Evolutionary conservation across 495 filamentous ascomycete genomes (phyloP).

Genomic region (Rostrohypoxylon terebratum): DNA sequence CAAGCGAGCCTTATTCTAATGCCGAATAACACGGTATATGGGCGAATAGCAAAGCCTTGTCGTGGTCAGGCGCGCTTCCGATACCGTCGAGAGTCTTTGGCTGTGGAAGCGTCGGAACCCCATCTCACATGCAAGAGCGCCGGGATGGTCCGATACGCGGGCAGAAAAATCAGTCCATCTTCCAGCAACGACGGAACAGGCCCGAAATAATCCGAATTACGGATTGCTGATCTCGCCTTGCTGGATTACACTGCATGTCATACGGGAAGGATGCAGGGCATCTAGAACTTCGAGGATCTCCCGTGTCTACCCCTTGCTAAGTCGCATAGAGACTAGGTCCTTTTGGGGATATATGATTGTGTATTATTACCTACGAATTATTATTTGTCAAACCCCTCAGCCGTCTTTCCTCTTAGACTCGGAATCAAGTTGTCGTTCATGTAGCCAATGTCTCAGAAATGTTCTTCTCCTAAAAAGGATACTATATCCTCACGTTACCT

Average conservation of each 20-base stretch:
- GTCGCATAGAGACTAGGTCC: constrained; percentile 1
- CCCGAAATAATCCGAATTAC: constrained; percentile 37
- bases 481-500: neutral
- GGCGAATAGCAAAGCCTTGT: neutral
- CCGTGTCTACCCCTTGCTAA: constrained; percentile 17
- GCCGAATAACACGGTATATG: neutral
- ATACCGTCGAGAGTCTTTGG: neutral
- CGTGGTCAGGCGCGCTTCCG: neutral
- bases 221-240: constrained; percentile 11
- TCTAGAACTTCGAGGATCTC: constrained; percentile 26
- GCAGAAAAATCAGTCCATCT: constrained; percentile 18
- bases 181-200: neutral
- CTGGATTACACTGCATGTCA: constrained; percentile 30
- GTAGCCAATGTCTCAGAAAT: neutral
- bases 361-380: constrained; percentile 14
- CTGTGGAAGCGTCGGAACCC: neutral
- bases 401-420: neutral
- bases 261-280: constrained; percentile 29
- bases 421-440: neutral
- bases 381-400: constrained; percentile 3
- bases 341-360: constrained; percentile 21
- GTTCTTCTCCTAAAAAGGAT: neutral
- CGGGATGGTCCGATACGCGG: constrained; percentile 21
- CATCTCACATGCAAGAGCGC: constrained; percentile 12
- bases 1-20: neutral